Conservation (phyloP, 2,329 filamentous ascomycete species). For the Drechmeria coniospora region DNA sequence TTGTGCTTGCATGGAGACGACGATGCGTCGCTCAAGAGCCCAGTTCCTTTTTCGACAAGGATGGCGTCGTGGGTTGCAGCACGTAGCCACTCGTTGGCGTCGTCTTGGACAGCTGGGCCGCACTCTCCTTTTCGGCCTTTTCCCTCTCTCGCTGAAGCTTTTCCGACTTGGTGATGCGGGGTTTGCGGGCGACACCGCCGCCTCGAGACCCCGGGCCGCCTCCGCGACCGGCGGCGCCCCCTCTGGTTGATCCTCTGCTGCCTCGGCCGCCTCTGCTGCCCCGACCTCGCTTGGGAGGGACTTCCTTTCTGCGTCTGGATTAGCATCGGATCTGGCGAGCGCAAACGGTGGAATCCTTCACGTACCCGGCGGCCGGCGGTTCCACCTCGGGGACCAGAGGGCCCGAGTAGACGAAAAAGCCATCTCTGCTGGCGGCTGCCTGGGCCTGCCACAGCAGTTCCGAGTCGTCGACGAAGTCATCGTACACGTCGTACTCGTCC, state of each 20-base stretch:
- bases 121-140: slow-evolving; percentile 56
- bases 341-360: slow-evolving; percentile 7
- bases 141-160: slow-evolving; percentile 68
- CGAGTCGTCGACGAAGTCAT: slow-evolving; percentile 82
- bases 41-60: slow-evolving; percentile 21
- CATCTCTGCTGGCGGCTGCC: slow-evolving; percentile 83
- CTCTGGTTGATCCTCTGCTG: slow-evolving; percentile 50
- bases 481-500: slow-evolving; percentile 71
- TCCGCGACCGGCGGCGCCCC: slow-evolving; percentile 27
- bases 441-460: slow-evolving; percentile 93
- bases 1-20: background rate
- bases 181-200: slow-evolving; percentile 60
- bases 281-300: slow-evolving; percentile 53
- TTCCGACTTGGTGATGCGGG: slow-evolving; percentile 73
- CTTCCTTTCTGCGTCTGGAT: slow-evolving; percentile 45
- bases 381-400: slow-evolving; percentile 78
- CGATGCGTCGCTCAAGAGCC: slow-evolving; percentile 11
- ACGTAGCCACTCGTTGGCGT: slow-evolving; percentile 20
- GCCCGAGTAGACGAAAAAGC: slow-evolving; percentile 95
- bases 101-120: slow-evolving; percentile 24
- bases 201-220: slow-evolving; percentile 57
- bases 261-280: slow-evolving; percentile 35
- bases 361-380: slow-evolving; percentile 45
- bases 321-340: slow-evolving; percentile 14
- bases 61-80: slow-evolving; percentile 21